Evolutionary conservation across 1,139 yeast species (phyloP).

Genomic region (Diutina mesorugosa): DNA sequence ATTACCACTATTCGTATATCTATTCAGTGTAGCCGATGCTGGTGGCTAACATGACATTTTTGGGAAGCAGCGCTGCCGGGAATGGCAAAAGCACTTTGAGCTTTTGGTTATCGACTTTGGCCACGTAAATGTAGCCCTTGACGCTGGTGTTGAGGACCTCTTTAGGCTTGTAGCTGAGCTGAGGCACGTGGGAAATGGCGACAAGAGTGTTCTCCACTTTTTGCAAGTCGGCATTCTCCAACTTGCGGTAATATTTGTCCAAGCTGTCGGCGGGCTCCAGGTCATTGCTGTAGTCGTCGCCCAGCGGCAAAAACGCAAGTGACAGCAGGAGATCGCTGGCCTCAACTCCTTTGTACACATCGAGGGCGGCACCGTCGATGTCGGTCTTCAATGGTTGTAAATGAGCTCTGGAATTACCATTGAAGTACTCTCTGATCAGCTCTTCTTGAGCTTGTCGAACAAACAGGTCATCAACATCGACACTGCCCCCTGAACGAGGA

Average conservation of each 20-base stretch:
- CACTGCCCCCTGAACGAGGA: slow-evolving; percentile 60
- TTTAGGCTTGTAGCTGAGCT: slow-evolving; percentile 22
- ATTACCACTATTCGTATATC: slow-evolving; percentile 2
- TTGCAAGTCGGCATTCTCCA: slow-evolving; percentile 38
- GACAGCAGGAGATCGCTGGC: slow-evolving; percentile 24
- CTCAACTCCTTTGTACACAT: slow-evolving; percentile 26
- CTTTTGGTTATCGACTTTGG: slow-evolving; percentile 51
- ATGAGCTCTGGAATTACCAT: slow-evolving; percentile 57
- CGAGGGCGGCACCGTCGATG: slow-evolving; percentile 21
- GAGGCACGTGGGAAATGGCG: slow-evolving; percentile 56
- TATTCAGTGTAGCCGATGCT: slow-evolving; percentile 60
- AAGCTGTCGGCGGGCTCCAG: slow-evolving; percentile 15
- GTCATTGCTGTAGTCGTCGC: slow-evolving; percentile 27
- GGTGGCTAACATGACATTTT: slow-evolving; percentile 52
- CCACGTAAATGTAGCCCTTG: slow-evolving; percentile 47
- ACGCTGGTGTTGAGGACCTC: slow-evolving; percentile 47
- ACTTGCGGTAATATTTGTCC: slow-evolving; percentile 19
- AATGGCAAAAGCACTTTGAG: slow-evolving; percentile 71
- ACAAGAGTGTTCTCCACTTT: slow-evolving; percentile 59
- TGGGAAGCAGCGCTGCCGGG: slow-evolving; percentile 66
- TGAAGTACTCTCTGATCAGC: slow-evolving; percentile 76
- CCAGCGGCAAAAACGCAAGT: slow-evolving; percentile 31
- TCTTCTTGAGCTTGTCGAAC: slow-evolving; percentile 62
- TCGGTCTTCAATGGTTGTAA: slow-evolving; percentile 60
- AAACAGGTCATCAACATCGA: slow-evolving; percentile 60